Evolutionary conservation across 345 rosid species (phyloP), one percentile per base, ranked within the genome.

Genomic region (Citrus hindsii): DNA sequence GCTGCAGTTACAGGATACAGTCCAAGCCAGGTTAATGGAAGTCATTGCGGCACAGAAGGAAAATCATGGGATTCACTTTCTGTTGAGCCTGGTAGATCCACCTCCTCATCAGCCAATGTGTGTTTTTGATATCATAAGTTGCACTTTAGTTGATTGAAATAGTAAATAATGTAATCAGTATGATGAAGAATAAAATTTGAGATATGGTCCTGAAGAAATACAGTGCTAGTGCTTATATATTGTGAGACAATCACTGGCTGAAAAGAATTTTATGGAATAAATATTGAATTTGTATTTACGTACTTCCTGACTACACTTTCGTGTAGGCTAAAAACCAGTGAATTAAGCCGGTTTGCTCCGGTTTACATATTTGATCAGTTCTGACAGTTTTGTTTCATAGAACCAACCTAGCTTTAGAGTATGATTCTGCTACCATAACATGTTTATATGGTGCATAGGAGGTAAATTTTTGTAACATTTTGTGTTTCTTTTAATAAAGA

Each of bases 31-130:
- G 27, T 46, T 3, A 75, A 69, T 67, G 81, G 79, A 0, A 66
- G 80, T 73, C 78, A 74, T 48, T 86, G 91, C 67, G 85, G 92
- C 14, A 25, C 74, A 32, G 85, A 80, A 73, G 86, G 84, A 71
- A 78, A 70, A 59, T 22, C 10, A 27, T 81, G 82, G 83, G 81
- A 79, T 12, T 75, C 78, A 0, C 78, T 68, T 51, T 63, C 71
- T 1, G 60, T 55, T 13, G 76, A 83, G 73, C 56, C 35, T 0
- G 27, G 67, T 51, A 61, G 77, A 10, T 27, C 76, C 12, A 35
- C 82, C 6, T 63, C 87, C 59, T 81, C 84, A 2, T 73, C 90
- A 77, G 65, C 85, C 75, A 85, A 79, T 19, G 82, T 87, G 74
- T 87, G 92, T 48, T 85, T 77, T 56, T 85, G 81, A 79, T 38